Percentiles rank a stretch among this genome's conserved stretches.
phyloP scores from a whole-genome alignment of 306 rosid genomes.

The Trichosanthes truncata region DNA sequence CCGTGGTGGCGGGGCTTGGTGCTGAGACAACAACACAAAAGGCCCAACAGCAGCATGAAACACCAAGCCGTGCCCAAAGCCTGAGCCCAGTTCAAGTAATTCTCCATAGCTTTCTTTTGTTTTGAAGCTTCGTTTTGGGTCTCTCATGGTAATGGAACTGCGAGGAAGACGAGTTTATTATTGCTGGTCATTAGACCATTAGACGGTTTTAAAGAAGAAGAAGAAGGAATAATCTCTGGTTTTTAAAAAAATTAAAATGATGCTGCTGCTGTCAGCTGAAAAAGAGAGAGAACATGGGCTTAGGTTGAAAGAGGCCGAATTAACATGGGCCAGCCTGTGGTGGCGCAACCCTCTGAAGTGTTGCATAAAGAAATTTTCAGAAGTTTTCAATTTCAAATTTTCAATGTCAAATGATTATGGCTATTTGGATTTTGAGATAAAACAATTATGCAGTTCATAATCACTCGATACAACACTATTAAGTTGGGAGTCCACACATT shows the following conservation, averaged over 20 bases:
- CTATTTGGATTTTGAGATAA: not conserved
- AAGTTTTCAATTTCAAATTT: not conserved
- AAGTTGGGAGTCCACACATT: not conserved
- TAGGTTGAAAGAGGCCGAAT: constrained; percentile 22
- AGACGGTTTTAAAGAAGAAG: not conserved
- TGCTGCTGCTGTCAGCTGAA: not conserved
- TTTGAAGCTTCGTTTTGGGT: too few relatives aligned
- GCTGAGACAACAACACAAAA: constrained; percentile 67
- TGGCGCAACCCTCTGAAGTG: too few relatives aligned
- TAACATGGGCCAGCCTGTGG: constrained; percentile 42
- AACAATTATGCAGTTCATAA: too few relatives aligned
- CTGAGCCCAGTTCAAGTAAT: constrained; percentile 41
- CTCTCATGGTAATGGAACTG: not conserved
- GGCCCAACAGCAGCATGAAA: constrained; percentile 53
- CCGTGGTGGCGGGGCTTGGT: constrained; percentile 41
- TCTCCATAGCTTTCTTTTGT: constrained; percentile 15
- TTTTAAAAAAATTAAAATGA: constrained; percentile 5
- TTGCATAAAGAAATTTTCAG: too few relatives aligned
- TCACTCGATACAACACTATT: too few relatives aligned
- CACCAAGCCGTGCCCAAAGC: constrained; percentile 63
- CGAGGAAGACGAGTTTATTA: not conserved
- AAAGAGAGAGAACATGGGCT: constrained; percentile 19
- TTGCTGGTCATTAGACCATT: not conserved
- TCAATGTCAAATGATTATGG: not conserved
- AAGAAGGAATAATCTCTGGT: constrained; percentile 7